These are phyloP conservation scores for Alternaria gansuensis DNA, from an alignment of 2,329 filamentous ascomycete species.

Conservation along the genomic window DNA sequence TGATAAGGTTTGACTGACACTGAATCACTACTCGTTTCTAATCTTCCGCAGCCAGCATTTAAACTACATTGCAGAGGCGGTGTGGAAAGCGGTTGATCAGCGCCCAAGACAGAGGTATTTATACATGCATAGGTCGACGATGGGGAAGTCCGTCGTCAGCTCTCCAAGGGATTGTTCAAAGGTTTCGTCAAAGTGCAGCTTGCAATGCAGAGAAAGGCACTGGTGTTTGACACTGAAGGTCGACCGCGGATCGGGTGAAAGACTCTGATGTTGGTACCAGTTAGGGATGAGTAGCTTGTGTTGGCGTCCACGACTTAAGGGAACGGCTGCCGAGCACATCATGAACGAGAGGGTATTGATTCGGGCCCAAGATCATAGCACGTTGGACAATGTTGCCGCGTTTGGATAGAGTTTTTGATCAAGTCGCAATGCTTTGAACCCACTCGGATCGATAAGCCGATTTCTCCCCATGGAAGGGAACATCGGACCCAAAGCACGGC, in stretches of 20 bases:
- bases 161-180: neutral
- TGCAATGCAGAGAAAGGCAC: neutral
- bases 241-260: neutral
- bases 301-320: neutral
- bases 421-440: neutral
- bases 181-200: neutral
- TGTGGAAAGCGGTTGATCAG: no score
- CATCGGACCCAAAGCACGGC: no score
- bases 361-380: neutral
- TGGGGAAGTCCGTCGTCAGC: neutral
- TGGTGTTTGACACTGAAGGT: neutral
- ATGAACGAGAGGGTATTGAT: neutral
- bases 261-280: neutral
- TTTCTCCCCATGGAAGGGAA: no score
- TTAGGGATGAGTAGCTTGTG: neutral
- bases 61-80: no score
- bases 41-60: no score
- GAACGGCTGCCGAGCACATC: neutral
- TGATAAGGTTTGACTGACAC: neutral
- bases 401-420: neutral
- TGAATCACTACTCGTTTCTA: neutral
- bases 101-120: neutral
- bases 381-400: neutral
- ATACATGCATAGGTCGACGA: neutral
- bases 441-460: no score